Evolutionary conservation across 768 basidiomycete genomes (phyloP), one percentile per base, ranked within the genome.

Genomic region (Naganishia vaughanmartiniae): DNA sequence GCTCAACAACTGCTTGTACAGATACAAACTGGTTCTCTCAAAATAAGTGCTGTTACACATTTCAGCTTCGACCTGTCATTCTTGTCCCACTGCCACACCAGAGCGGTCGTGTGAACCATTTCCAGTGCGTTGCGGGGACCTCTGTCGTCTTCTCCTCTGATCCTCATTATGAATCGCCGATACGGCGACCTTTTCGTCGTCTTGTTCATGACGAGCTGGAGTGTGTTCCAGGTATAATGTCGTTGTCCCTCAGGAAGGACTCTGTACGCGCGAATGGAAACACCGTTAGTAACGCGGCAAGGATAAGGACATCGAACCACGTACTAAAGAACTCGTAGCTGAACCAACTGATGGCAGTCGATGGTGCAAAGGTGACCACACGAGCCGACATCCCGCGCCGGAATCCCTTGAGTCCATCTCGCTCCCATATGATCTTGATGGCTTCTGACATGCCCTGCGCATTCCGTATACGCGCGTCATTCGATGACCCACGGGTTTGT

Each of bases 251-350:
- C 26, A 66, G 30, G 65, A 66, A 54, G 2, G 65, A 51, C 48
- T 66, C 60, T 63, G 60, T 24, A 24, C 15, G 57, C 24, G 34
- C 2, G 21, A 39, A 36, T 34, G 33, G 4, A 33, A 9, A 33
- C 6, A 21, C 21, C 21, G n/a, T 24, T 34, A n/a, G 34, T 4
- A 63, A 17, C 24, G 7, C 3, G 42, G 14, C 42, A 42, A 26
- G 26, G 12, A 26, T 45, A 14, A 19, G 12, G 21, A 34, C 19
- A 21, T n/a, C 19, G 39, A 28, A 9, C 6, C 17, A 88, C 93
- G 83, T 80, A 95, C 93, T 96, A 86, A 96, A 96, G 83, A 95
- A 96, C 82, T 97, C 94, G 78, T 97, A 94, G 66, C 93, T 94
- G 80, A 94, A 84, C 96, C 95, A 99, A 82, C 91, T 95, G 58